phyloP scores from a whole-genome alignment of 1,139 yeast species.

The Hansenula anomala region DNA sequence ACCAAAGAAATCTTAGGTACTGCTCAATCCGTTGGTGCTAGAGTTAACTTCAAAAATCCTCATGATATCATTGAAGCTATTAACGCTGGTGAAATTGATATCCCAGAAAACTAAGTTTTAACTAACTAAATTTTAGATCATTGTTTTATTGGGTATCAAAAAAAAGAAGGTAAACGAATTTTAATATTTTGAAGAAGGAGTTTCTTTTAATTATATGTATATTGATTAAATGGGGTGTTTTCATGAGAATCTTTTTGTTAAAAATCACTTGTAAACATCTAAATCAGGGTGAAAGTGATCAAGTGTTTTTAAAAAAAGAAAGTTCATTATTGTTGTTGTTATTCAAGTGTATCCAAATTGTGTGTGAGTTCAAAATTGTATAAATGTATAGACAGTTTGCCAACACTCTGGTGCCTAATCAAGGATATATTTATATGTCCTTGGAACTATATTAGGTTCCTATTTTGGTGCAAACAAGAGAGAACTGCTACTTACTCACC shows the following conservation, averaged over 20 bases:
- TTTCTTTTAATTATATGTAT: constrained; percentile 5
- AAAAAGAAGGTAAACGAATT: neutral
- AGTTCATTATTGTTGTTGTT: too few species aligned
- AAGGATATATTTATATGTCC: constrained; percentile 8
- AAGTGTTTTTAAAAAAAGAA: too few species aligned
- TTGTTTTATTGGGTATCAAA: neutral
- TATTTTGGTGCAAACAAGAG: constrained; percentile 97
- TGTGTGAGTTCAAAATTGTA: too few species aligned
- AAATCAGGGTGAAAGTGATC: too few species aligned
- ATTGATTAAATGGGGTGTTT: constrained; percentile 8
- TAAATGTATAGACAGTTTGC: constrained; percentile 48
- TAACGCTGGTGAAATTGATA: constrained; percentile 97
- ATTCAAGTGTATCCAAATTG: too few species aligned
- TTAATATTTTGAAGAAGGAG: neutral
- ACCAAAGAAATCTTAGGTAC: constrained; percentile 99
- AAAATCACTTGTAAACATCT: neutral
- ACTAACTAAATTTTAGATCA: too few species aligned
- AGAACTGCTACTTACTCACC: constrained; percentile 68
- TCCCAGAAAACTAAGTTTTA: constrained; percentile 73
- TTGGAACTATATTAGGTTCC: constrained; percentile 67
- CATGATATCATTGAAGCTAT: constrained; percentile 98
- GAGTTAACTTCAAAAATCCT: constrained; percentile 99
- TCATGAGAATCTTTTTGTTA: neutral
- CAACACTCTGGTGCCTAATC: constrained; percentile 93
- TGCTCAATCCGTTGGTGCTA: constrained; percentile 98